Base-by-base conservation (phyloP, 306 rosid species). In the Quercus agrifolia region DNA sequence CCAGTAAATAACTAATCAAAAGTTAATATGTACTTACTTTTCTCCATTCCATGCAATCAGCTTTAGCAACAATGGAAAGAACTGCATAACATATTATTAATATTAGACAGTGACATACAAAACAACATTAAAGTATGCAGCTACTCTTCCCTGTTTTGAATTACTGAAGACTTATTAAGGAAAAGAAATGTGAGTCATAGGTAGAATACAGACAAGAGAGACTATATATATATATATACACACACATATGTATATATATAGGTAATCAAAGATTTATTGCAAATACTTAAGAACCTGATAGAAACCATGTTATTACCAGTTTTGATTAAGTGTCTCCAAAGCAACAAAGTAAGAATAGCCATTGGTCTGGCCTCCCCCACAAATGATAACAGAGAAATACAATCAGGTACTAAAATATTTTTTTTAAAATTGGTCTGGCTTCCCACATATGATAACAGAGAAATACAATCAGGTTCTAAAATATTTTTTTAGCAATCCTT, bases 21-120 rank as follows among this genome's bases (percentile, higher is more conserved):
- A 54, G 15, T 19, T 49, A 49, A 49, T 11, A 12, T 49, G 54
- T 11, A 77, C 86, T 83, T 81, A 95, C 98, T 87, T 91, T 84
- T 92, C 94, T 59, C 93, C 96, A 84, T 95, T 89, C 99, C 98
- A 95, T 18, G 94, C 97, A 46, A 92, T 88, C 90, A 95, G 86
- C 90, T 95, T 95, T 77, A 95, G 88, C 87, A 95, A 71, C 89
- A 95, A 83, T 12, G 99, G 99, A 88, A 88, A 95, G 84, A 95
- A 95, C 99, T 95, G 95, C 89, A 88, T 8, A 41, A 75, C 49
- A 79, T 69, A 80, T 76, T 20, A 68, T 61, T 70, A 30, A 35
- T 38, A 85, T 85, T 78, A 86, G 82, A 83, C 20, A 64, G 66
- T 64, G 49, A 15, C 57, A 70, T 31, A 76, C 18, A 30, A 64